Percentiles rank a stretch among this genome's conserved stretches.
Conservation (phyloP, 805 yeast genomes). For the Komagataella pseudopastoris region DNA sequence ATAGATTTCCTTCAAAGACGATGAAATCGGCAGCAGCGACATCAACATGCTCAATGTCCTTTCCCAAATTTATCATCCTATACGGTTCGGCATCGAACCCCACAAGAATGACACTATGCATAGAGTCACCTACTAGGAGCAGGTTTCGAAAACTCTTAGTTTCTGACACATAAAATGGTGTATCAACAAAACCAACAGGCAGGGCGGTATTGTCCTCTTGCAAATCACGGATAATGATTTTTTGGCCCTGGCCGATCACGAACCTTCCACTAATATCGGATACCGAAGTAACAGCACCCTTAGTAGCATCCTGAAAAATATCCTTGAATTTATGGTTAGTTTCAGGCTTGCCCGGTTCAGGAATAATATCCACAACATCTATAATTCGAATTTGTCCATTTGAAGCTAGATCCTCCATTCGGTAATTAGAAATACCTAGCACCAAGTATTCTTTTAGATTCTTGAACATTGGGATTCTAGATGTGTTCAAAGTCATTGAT, state of each 20-base stretch:
- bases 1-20: slow-evolving; percentile 55
- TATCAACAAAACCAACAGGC: slow-evolving; percentile 88
- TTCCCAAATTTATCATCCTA: slow-evolving; percentile 66
- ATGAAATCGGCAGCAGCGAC: slow-evolving; percentile 68
- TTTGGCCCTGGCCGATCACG: slow-evolving; percentile 78
- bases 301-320: slow-evolving; percentile 56
- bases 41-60: slow-evolving; percentile 51
- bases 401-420: slow-evolving; percentile 72
- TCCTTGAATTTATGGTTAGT: slow-evolving; percentile 67
- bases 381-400: slow-evolving; percentile 65
- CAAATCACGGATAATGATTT: slow-evolving; percentile 61
- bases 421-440: slow-evolving; percentile 63
- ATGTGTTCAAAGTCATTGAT: slow-evolving; percentile 35
- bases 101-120: slow-evolving; percentile 62
- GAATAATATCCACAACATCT: slow-evolving; percentile 73
- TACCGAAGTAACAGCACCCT: slow-evolving; percentile 73
- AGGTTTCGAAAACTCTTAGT: slow-evolving; percentile 76
- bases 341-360: slow-evolving; percentile 81
- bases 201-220: slow-evolving; percentile 78
- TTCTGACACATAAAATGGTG: slow-evolving; percentile 68
- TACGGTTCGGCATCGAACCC: slow-evolving; percentile 96
- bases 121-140: slow-evolving; percentile 68
- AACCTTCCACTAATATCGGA: slow-evolving; percentile 77
- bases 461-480: slow-evolving; percentile 13
- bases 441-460: slow-evolving; percentile 46